Conservation (phyloP, 495 filamentous ascomycete species). For the Clohesyomyces aquaticus region DNA sequence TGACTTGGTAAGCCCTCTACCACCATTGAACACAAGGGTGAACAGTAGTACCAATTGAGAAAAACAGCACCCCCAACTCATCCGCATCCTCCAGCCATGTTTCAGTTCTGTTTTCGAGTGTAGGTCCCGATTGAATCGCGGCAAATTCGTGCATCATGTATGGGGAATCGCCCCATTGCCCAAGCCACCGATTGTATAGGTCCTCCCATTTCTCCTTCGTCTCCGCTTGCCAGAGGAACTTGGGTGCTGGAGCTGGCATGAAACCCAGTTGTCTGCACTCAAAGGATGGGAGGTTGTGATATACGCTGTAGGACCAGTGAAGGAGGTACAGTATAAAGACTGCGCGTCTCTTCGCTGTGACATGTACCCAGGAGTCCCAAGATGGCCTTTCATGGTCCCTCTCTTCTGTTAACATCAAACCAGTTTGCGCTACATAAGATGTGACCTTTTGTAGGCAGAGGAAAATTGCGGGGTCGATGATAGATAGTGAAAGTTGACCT, state of each 20-base stretch:
- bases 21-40: slow-evolving; percentile 34
- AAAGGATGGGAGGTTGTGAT: slow-evolving; percentile 45
- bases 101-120: slow-evolving; percentile 41
- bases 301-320: slow-evolving; percentile 51
- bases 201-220: slow-evolving; percentile 47
- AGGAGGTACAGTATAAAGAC: slow-evolving; percentile 45
- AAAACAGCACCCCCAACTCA: slow-evolving; percentile 49
- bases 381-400: slow-evolving; percentile 41
- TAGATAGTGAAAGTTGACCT: slow-evolving; percentile 27
- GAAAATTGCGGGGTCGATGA: slow-evolving; percentile 40
- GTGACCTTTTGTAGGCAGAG: slow-evolving; percentile 42
- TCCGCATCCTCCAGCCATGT: slow-evolving; percentile 51
- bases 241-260: slow-evolving; percentile 48
- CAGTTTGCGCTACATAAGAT: slow-evolving; percentile 42
- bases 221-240: slow-evolving; percentile 50
- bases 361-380: slow-evolving; percentile 49
- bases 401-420: slow-evolving; percentile 49
- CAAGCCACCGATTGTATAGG: slow-evolving; percentile 47
- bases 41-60: slow-evolving; percentile 46
- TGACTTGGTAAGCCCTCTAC: slow-evolving; percentile 12
- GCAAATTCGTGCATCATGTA: slow-evolving; percentile 50
- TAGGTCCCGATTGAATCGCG: slow-evolving; percentile 37
- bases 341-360: slow-evolving; percentile 50
- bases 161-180: slow-evolving; percentile 46
- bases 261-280: slow-evolving; percentile 49